A percentile compares a stretch with the other conserved stretches of the same genome.
Conservation (phyloP, 768 basidiomycete genomes). For the Lactifluus pinguis region DNA sequence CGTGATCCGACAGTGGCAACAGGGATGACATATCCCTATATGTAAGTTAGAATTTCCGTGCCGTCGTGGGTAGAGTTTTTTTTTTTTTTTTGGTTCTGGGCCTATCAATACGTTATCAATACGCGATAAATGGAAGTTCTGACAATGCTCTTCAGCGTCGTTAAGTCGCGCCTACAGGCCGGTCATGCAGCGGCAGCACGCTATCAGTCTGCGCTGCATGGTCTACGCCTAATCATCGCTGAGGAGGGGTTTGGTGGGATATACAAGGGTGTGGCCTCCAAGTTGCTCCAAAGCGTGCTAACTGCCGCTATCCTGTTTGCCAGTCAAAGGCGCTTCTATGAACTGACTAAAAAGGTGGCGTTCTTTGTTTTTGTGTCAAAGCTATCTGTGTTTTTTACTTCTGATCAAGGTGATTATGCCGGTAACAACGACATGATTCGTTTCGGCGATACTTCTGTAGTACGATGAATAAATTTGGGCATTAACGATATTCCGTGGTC, state of each 20-base stretch:
- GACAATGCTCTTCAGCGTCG: slow-evolving; percentile 33
- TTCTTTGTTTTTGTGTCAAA: neutral
- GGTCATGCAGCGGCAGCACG: slow-evolving; percentile 57
- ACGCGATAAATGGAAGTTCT: neutral
- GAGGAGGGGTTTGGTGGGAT: slow-evolving; percentile 78
- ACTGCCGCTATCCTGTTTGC: slow-evolving; percentile 93
- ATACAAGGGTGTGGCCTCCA: slow-evolving; percentile 81
- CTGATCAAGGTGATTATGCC: neutral
- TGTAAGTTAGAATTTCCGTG: slow-evolving; percentile 33
- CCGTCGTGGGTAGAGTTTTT: neutral
- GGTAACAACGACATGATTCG: neutral
- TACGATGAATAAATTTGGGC: neutral
- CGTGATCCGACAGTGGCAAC: slow-evolving; percentile 31
- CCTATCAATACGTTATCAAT: neutral
- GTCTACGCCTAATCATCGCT: slow-evolving; percentile 65
- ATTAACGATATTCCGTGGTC: neutral
- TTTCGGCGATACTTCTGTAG: neutral
- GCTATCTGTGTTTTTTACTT: neutral
- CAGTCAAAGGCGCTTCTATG: slow-evolving; percentile 75
- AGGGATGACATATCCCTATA: slow-evolving; percentile 63
- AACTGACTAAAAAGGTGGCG: slow-evolving; percentile 48
- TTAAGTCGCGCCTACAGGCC: slow-evolving; percentile 74
- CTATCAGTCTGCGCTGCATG: slow-evolving; percentile 71
- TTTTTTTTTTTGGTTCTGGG: neutral
- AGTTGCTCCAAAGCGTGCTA: slow-evolving; percentile 85